phyloP scores from a whole-genome alignment of 148 eudicot genomes.

The Chenopodium berlandieri region DNA sequence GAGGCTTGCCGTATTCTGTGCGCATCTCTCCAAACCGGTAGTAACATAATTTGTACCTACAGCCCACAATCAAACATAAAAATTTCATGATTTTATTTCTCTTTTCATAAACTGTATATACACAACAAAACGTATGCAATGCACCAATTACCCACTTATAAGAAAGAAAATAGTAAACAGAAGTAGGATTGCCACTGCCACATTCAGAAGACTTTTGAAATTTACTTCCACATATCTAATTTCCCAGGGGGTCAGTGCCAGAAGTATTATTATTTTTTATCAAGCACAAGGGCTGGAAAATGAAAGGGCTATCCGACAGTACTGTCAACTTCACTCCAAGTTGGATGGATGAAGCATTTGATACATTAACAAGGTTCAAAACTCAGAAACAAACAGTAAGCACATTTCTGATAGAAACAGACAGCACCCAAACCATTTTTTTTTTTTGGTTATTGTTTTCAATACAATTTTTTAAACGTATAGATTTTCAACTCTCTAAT shows the following conservation, averaged over 20 bases:
- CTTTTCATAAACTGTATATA: neutral
- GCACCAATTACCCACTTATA: too few species aligned
- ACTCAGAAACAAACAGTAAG: neutral
- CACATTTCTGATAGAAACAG: neutral
- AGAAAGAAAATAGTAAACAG: neutral
- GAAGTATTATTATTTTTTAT: neutral
- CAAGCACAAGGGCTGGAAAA: neutral
- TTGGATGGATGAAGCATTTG: neutral
- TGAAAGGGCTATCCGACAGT: neutral
- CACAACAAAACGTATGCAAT: neutral
- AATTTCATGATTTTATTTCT: slow-evolving; percentile 2
- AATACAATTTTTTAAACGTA: neutral
- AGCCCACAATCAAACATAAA: slow-evolving; percentile 28
- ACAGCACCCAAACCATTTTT: neutral
- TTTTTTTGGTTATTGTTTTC: neutral
- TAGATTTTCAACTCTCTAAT: neutral
- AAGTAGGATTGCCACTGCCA: neutral
- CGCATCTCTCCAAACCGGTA: slow-evolving; percentile 97
- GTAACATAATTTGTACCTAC: slow-evolving; percentile 91
- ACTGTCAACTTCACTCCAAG: neutral
- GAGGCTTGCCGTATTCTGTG: slow-evolving; percentile 91
- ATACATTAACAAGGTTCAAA: neutral
- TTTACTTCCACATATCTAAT: neutral
- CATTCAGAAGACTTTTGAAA: neutral
- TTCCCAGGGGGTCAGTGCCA: neutral